Evolutionary conservation across 192 early-diverging fungal genomes (phyloP).

Genomic region (Glomus cerebriforme): DNA sequence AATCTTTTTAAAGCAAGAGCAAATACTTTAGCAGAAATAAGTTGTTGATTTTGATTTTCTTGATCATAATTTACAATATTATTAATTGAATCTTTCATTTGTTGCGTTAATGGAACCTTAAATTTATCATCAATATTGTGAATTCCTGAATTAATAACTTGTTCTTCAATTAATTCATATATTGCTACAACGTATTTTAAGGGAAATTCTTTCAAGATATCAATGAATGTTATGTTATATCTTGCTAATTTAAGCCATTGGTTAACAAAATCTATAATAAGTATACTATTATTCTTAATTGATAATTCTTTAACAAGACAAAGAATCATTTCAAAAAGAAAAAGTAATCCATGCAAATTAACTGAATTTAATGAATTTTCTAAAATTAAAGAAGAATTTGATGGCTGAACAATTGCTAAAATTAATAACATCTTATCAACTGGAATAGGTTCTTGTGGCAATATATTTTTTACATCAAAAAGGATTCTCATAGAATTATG

Average conservation of each 20-base stretch:
- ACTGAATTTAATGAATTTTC: background rate
- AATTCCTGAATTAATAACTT: background rate
- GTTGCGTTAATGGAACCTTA: background rate
- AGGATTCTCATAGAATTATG: slow-evolving; percentile 3
- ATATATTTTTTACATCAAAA: background rate
- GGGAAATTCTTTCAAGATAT: background rate
- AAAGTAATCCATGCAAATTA: slow-evolving; percentile 1
- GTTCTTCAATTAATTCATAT: background rate
- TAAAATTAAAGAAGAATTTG: background rate
- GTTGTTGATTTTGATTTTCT: background rate
- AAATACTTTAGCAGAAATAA: slow-evolving; percentile 19
- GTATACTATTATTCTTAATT: background rate
- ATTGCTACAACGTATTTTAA: background rate
- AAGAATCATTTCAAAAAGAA: background rate
- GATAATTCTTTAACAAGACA: background rate
- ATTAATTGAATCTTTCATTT: background rate
- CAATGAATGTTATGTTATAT: background rate
- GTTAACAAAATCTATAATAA: background rate
- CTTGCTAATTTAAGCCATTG: background rate
- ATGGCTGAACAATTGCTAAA: background rate
- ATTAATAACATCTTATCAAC: background rate
- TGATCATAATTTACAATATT: background rate
- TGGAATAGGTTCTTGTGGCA: slow-evolving; percentile 28
- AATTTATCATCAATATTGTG: background rate
- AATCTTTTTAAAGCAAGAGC: slow-evolving; percentile 30